A percentile compares a stretch with the other conserved stretches of the same genome.
phyloP scores from a whole-genome alignment of 345 rosid species.

The Heritiera fomes region DNA sequence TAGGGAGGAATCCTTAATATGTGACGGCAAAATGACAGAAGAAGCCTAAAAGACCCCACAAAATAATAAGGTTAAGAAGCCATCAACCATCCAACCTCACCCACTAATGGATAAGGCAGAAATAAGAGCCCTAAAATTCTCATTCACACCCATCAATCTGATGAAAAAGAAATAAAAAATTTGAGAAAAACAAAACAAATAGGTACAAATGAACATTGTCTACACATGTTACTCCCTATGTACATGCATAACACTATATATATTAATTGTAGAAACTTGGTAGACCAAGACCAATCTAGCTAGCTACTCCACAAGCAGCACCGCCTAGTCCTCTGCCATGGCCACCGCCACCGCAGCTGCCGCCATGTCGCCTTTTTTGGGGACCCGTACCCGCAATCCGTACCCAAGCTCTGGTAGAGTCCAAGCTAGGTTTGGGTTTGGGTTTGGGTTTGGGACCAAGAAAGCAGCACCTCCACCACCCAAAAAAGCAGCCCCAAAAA shows the following conservation, averaged over 20 bases:
- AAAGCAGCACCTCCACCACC: slow-evolving; percentile 48
- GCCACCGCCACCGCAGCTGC: slow-evolving; percentile 39
- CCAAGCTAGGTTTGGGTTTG: slow-evolving; percentile 59
- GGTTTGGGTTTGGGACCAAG: slow-evolving; percentile 51
- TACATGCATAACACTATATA: no score
- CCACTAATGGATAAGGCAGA: slow-evolving; percentile 42
- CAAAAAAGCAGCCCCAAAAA: slow-evolving; percentile 31
- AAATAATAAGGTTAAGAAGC: slow-evolving; percentile 27
- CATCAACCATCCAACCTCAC: slow-evolving; percentile 37
- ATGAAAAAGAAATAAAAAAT: neutral
- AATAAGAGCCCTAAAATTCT: slow-evolving; percentile 39
- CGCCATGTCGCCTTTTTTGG: slow-evolving; percentile 55
- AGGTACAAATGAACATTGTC: neutral
- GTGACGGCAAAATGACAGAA: slow-evolving; percentile 2
- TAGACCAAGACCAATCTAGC: neutral
- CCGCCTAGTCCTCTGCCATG: slow-evolving; percentile 24
- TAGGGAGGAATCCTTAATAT: slow-evolving; percentile 24
- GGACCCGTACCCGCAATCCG: slow-evolving; percentile 40
- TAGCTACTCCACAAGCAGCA: neutral
- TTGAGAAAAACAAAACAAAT: neutral
- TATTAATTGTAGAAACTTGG: neutral
- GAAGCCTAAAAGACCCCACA: slow-evolving; percentile 27
- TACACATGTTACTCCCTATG: neutral
- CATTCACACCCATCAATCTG: slow-evolving; percentile 22
- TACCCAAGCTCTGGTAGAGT: slow-evolving; percentile 37